phyloP scores from a whole-genome alignment of 495 filamentous ascomycete genomes.

The Aspergillus affinis region DNA sequence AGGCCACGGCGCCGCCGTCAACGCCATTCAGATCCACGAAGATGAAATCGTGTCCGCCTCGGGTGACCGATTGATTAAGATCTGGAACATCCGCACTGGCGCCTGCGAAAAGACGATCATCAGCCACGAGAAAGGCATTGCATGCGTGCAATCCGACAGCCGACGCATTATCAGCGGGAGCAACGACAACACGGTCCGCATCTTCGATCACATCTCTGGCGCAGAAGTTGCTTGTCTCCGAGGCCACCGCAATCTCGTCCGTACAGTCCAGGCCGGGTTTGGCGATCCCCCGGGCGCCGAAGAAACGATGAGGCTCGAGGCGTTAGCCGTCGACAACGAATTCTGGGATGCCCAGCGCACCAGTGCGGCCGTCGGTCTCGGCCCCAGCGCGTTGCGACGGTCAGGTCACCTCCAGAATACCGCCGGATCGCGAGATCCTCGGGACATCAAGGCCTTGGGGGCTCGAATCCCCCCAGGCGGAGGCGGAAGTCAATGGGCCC shows the following conservation, averaged over 20 bases:
- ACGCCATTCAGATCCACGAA: slow-evolving; percentile 88
- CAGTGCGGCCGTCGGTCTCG: slow-evolving; percentile 51
- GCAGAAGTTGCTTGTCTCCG: slow-evolving; percentile 84
- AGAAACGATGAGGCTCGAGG: slow-evolving; percentile 69
- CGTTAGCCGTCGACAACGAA: slow-evolving; percentile 65
- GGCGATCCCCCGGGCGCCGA: slow-evolving; percentile 80
- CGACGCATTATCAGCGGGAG: slow-evolving; percentile 94
- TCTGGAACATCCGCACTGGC: slow-evolving; percentile 88
- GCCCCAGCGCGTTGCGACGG: slow-evolving; percentile 44
- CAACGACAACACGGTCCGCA: slow-evolving; percentile 90
- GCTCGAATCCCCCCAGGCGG: slow-evolving; percentile 86
- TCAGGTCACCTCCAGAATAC: slow-evolving; percentile 61
- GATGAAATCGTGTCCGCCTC: slow-evolving; percentile 91
- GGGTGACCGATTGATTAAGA: slow-evolving; percentile 85
- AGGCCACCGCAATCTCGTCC: slow-evolving; percentile 79
- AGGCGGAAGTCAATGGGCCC: slow-evolving; percentile 78
- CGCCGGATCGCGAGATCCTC: slow-evolving; percentile 66
- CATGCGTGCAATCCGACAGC: slow-evolving; percentile 97
- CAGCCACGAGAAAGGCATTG: slow-evolving; percentile 93
- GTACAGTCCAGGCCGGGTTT: slow-evolving; percentile 92
- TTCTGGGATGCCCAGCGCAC: slow-evolving; percentile 68
- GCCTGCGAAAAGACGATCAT: slow-evolving; percentile 70
- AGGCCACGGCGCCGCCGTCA: slow-evolving; percentile 89
- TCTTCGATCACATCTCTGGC: slow-evolving; percentile 82
- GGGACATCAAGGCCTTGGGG: slow-evolving; percentile 73